Conservation (phyloP, 2,329 filamentous ascomycete genomes). For the Paraphaeosphaeria minitans region DNA sequence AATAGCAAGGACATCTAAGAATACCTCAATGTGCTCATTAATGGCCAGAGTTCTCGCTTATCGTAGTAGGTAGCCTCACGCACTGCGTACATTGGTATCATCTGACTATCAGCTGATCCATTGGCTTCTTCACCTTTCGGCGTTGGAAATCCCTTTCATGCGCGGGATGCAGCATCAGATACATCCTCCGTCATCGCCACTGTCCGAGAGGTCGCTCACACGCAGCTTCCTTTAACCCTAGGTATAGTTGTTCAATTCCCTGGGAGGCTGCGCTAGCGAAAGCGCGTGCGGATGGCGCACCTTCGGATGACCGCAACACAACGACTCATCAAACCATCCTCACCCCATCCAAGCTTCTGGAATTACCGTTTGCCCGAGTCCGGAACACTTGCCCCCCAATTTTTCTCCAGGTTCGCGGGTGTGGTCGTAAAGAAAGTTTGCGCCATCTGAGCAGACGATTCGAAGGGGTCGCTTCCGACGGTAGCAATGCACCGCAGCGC, state of each 20-base stretch:
- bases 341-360: conserved; percentile 5
- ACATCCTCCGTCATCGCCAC: neutral
- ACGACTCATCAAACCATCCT: conserved; percentile 4
- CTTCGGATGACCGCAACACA: conserved; percentile 10
- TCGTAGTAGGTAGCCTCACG: too few relatives aligned
- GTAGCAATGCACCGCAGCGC: neutral
- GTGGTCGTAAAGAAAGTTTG: neutral
- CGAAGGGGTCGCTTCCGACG: neutral
- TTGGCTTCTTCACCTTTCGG: neutral
- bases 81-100: too few relatives aligned
- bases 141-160: neutral
- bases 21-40: too few relatives aligned
- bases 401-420: conserved; percentile 1
- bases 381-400: neutral
- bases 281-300: conserved; percentile 3
- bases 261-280: neutral
- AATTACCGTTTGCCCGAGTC: conserved; percentile 2
- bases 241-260: neutral
- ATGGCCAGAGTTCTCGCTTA: too few relatives aligned
- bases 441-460: neutral
- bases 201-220: neutral
- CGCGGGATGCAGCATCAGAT: neutral
- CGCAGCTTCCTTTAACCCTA: neutral
- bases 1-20: too few relatives aligned
- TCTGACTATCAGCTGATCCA: neutral